Evolutionary conservation across 2,329 filamentous ascomycete species (phyloP).

Genomic region (Akanthomyces muscarius): DNA sequence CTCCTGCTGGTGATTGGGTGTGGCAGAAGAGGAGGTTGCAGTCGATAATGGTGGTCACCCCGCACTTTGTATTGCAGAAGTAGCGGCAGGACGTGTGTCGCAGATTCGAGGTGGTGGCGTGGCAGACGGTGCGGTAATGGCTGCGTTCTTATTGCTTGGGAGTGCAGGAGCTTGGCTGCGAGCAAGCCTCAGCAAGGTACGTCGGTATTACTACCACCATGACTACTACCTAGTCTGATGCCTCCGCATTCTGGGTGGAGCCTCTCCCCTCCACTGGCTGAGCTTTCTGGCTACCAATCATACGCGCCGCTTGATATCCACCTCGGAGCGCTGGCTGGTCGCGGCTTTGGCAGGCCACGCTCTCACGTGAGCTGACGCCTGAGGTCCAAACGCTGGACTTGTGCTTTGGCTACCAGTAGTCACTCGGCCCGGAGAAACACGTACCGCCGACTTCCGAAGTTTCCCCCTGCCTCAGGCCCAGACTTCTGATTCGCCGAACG

Average conservation of each 20-base stretch:
- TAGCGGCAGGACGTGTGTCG: slow-evolving; percentile 4
- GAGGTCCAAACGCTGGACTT: background rate
- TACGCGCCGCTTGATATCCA: background rate
- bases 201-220: slow-evolving; percentile 13
- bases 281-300: slow-evolving; percentile 6
- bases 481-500: slow-evolving; percentile 14
- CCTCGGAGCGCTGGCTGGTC: background rate
- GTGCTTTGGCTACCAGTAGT: background rate
- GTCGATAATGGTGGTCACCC: slow-evolving; percentile 14
- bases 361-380: slow-evolving; percentile 13
- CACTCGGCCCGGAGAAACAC: slow-evolving; percentile 8
- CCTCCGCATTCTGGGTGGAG: slow-evolving; percentile 18
- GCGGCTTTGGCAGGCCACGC: background rate
- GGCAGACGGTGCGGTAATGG: slow-evolving; percentile 14
- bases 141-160: slow-evolving; percentile 14
- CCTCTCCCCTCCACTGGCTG: slow-evolving; percentile 5
- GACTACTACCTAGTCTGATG: slow-evolving; percentile 12
- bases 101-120: slow-evolving; percentile 18
- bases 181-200: slow-evolving; percentile 5
- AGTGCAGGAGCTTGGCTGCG: slow-evolving; percentile 5
- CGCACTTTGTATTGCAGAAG: slow-evolving; percentile 18
- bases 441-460: slow-evolving; percentile 11
- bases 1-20: slow-evolving; percentile 14
- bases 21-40: slow-evolving; percentile 17
- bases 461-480: slow-evolving; percentile 13